Evolutionary conservation across 192 early-diverging fungal genomes (phyloP), one percentile per base, ranked within the genome.

Genomic region (Obelidium mucronatum): DNA sequence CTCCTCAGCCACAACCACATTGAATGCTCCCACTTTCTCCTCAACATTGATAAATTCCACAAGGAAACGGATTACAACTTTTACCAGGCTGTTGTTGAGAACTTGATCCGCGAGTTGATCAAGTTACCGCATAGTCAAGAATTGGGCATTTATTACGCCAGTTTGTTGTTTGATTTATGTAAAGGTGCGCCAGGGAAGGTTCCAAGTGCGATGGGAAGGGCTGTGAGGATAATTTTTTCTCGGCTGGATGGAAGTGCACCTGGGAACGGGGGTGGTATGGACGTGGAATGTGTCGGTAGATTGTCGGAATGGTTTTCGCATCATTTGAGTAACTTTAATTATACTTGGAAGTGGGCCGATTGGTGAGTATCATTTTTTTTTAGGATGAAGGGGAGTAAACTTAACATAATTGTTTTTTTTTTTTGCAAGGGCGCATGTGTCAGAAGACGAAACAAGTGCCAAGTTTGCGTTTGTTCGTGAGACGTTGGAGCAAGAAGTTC

Each of bases 281-380:
- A 99, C 79, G 89, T 93, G 37, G 96, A 96, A 80, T 92, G 91
- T 77, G 85, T 96, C 35, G 85, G 91, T 77, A 84, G 96, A 33
- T 86, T 98, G 53, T 88, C 89, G 67, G 92, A 92, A 73, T 97
- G 94, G 93, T 93, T 99, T 83, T 88, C 93, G 0, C 90, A 94
- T 64, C 96, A 97, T 81, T 81, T 99, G 58, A 96, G 94, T 79
- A 98, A 98, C 82, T 96, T 97, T 88, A 91, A 86, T 15, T 96
- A 91, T 81, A 84, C 88, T 33, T 97, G 95, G 95, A 90, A 93
- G 74, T 97, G 96, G 96, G 65, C 76, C 31, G 91, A 87, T 67
- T 98, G 96, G 97, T 83, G 74, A 60, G 73, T 75, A 65, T 35
- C 40, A 40, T 24, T n/a, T 56, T 73, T 19, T 51, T 74, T 56